Base-by-base conservation (phyloP, 768 basidiomycete genomes). In the Mrakia hoshinonis region DNA sequence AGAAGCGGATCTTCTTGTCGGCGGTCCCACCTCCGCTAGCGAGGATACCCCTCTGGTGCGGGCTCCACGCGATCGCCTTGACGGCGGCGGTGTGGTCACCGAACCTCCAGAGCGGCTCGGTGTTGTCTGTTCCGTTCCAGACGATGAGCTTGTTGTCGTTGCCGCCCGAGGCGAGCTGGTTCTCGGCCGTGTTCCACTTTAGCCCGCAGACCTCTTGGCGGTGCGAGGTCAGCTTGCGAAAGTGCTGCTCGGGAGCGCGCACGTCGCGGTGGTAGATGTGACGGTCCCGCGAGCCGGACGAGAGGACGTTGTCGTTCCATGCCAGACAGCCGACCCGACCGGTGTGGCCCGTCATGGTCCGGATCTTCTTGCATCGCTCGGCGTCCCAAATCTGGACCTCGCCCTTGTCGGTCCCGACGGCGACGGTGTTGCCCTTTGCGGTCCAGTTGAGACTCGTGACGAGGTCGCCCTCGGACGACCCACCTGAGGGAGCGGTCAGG, bases 101-200 rank as follows among this genome's bases (percentile, higher is more conserved):
- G 78, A 97, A 99, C 78, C 91, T 91, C 86, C 88, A 96, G 11
- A 97, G 80, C 2, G 94, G 96, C 67, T 78, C 73, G 58, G 76
- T 70, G 31, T 83, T 79, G 7, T 89, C 69, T 65, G 90, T 84
- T 68, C 92, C 81, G 77, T 97, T 93, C 91, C 94, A 99, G 67
- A 99, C 92, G 76, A 91, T 92, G 22, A 99, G 90, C 81, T 97
- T 97, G 81, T 99, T 99, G 80, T 99, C 95, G 78, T 99, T 99
- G 0, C 95, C 95, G 2, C 95, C 95, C 74, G 89, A 92, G 3
- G 95, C 95, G 4, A 99, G 84, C 52, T 82, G 83, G 49, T 84
- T 82, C 34, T 82, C 82, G 38, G 77, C 75, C 15, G 84, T 82
- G 76, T 88, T 92, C 95, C 94, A 99, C 70, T 90, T 88, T 54